Percentiles rank a stretch among this genome's conserved stretches.
phyloP scores from a whole-genome alignment of 192 early-diverging fungal genomes.

The Entomortierella lignicola region DNA sequence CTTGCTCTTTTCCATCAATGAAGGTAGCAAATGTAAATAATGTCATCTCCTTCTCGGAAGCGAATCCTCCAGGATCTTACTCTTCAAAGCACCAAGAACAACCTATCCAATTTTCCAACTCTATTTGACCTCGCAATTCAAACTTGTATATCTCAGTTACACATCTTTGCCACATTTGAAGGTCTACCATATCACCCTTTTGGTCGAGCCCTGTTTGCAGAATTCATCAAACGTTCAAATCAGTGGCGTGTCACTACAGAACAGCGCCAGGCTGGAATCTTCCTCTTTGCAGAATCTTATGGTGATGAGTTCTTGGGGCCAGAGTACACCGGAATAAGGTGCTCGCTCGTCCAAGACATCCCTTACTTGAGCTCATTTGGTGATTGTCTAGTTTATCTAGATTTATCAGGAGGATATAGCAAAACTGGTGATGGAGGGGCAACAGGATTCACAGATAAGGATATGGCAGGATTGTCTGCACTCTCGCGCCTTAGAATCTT shows the following conservation, averaged over 20 bases:
- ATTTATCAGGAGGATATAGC: slow-evolving; percentile 23
- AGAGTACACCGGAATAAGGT: slow-evolving; percentile 35
- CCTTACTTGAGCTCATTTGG: slow-evolving; percentile 23
- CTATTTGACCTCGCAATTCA: slow-evolving; percentile 31
- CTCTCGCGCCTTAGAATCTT: slow-evolving; percentile 26
- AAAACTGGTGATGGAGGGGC: not conserved
- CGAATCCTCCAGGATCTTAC: slow-evolving; percentile 23
- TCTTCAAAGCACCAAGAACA: slow-evolving; percentile 1
- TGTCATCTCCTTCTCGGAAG: slow-evolving; percentile 26
- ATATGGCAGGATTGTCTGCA: slow-evolving; percentile 26
- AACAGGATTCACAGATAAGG: slow-evolving; percentile 22
- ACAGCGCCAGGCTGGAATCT: slow-evolving; percentile 31
- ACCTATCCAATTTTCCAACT: slow-evolving; percentile 16
- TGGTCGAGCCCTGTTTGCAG: slow-evolving; percentile 30
- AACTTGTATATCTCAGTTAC: slow-evolving; percentile 35
- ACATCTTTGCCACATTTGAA: slow-evolving; percentile 36
- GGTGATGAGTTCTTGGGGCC: slow-evolving; percentile 24
- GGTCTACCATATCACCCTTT: slow-evolving; percentile 34
- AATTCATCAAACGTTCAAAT: slow-evolving; percentile 11
- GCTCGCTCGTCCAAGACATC: slow-evolving; percentile 23
- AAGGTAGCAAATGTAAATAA: not conserved
- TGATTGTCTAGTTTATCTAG: slow-evolving; percentile 45
- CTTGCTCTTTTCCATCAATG: too few species aligned
- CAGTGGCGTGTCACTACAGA: slow-evolving; percentile 38
- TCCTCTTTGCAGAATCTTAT: slow-evolving; percentile 41